phyloP scores from a whole-genome alignment of 2,329 filamentous ascomycete genomes.

The Xylariaceae sp. region DNA sequence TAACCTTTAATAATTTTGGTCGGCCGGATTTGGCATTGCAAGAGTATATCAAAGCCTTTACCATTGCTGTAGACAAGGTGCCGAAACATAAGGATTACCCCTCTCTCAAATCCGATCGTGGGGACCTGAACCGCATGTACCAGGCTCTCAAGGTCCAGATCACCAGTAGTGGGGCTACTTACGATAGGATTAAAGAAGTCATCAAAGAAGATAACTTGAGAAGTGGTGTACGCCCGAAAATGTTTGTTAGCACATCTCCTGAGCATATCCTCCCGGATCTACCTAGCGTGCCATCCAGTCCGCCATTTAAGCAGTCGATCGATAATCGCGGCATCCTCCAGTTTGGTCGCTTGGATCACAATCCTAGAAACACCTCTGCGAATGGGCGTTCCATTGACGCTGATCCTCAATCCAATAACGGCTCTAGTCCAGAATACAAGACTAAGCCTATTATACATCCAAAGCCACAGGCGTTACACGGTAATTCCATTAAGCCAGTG shows the following conservation, averaged over 20 bases:
- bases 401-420: neutral
- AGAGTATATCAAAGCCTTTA: constrained; percentile 83
- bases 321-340: neutral
- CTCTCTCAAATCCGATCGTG: constrained; percentile 62
- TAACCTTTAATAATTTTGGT: constrained; percentile 67
- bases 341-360: neutral
- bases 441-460: constrained; percentile 62
- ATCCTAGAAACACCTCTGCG: neutral
- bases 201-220: constrained; percentile 69
- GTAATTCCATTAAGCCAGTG: constrained; percentile 59
- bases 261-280: constrained; percentile 19
- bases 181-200: constrained; percentile 66
- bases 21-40: constrained; percentile 78
- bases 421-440: constrained; percentile 33
- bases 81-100: constrained; percentile 78
- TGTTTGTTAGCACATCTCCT: constrained; percentile 16
- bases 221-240: constrained; percentile 62
- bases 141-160: constrained; percentile 58
- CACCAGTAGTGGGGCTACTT: constrained; percentile 54
- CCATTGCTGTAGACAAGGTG: constrained; percentile 78
- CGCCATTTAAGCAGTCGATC: constrained; percentile 3
- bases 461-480: constrained; percentile 72
- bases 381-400: constrained; percentile 2
- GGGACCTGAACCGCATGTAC: constrained; percentile 57
- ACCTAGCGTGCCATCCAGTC: constrained; percentile 30